Base-by-base conservation (phyloP, 768 basidiomycete species). In the Leccinum pellstonianum region DNA sequence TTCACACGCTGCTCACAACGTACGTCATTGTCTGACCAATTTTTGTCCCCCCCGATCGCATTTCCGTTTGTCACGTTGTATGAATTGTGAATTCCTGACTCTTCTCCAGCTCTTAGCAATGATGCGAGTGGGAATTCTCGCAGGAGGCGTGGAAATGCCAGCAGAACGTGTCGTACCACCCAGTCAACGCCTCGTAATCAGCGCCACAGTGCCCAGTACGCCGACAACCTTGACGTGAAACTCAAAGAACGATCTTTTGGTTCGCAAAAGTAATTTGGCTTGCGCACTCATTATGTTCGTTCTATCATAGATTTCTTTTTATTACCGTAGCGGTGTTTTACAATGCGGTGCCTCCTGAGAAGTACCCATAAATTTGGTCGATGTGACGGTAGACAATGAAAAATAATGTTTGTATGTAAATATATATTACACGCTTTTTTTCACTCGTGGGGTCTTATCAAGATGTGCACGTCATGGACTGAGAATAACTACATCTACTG, bases 1-100 rank as follows among this genome's bases (percentile, higher is more conserved):
- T 69, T 90, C 88, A 8, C 89, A 91, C 71, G 91, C 90, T 6
- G 91, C 91, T 11, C 87, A 89, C 70, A 90, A 90, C 62, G 86
- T 86, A 69, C 61, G 84, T 75, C 52, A 8, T 27, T 57, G 10
- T 54, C 57, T 57, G 29, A 53, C 35, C 52, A 2, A 41, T 11
- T 51, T 35, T 10, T 14, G 17, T 43, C 55, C 23, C 35, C 3
- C 31, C 62, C 64, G 56, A 65, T 29, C 35, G 27, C 54, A n/a
- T 38, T 58, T 56, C 52, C 31, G 38, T 43, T 33, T 43, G 27
- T 41, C 47, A 10, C 43, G 46, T 52, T 19, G 43, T 41, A 52
- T n/a, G 23, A 46, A 10, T 47, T 11, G 27, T 58, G 21, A 19
- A 31, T 46, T 41, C 55, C 29, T 47, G 41, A 43, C 10, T 59